Evolutionary conservation across 805 yeast genomes (phyloP), one percentile per base, ranked within the genome.

Genomic region (Metschnikowia santaceciliae): DNA sequence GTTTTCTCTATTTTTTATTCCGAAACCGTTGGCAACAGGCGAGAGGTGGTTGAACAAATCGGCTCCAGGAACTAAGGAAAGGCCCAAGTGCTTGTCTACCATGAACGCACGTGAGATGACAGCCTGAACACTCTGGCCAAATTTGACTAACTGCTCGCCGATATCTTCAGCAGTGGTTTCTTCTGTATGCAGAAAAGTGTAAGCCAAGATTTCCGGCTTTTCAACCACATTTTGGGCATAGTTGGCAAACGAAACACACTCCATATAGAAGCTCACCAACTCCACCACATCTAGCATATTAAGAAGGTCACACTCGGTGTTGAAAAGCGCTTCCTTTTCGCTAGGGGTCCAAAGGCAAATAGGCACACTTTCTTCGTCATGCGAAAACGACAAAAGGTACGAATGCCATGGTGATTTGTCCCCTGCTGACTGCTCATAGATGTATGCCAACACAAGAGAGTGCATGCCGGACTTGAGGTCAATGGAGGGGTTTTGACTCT

Each of bases 1-100:
- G 57, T 80, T 75, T 54, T 88, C 90, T 5, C 68, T 61, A 1
- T 53, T 59, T 20, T 55, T 49, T 2, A 61, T 44, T 17, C 53
- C 55, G 7, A 23, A 51, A 1, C 45, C 53, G 4, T 49, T 53
- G 5, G 57, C 20, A 5, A 48, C 34, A 66, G 82, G 76, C 5
- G 75, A 65, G 39, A 70, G 64, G 62, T 90, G 97, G 58, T 91
- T 91, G 69, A 90, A 89, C 34, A 92, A 70, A 67, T 91, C 96
- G 0, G 97, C 97, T 14, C 90, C 88, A 0, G 97, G 97, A 22
- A 91, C 96, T 46, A 92, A 70, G 0, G 88, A 89, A 32, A 84
- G 74, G 32, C 83, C 87, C 59, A 86, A 89, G 62, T 67, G 90
- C 46, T 75, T 75, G 65, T 92, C 98, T 30, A 91, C 80, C 38